A percentile compares a stretch with the other conserved stretches of the same genome.
Conservation (phyloP, 2,329 filamentous ascomycete species). For the Nigrospora osmanthi region DNA sequence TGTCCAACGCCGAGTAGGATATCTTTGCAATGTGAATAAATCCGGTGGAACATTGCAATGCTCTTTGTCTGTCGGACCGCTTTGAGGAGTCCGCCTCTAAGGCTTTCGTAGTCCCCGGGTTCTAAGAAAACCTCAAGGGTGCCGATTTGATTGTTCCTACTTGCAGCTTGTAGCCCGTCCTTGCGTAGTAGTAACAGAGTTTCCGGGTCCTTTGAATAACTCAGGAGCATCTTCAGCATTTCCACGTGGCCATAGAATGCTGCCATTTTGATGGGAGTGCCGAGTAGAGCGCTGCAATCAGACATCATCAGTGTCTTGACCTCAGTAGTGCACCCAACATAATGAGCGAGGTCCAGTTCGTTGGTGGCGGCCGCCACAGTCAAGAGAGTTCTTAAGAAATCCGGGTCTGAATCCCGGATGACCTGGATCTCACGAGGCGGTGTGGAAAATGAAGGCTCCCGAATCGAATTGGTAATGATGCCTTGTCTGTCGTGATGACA, state of each 20-base stretch:
- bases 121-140: no score
- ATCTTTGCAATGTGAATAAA: background rate
- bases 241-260: background rate
- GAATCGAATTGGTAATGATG: no score
- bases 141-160: no score
- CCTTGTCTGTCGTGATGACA: background rate
- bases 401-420: background rate
- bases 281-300: background rate
- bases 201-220: no score
- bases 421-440: background rate
- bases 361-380: background rate
- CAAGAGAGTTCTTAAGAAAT: background rate
- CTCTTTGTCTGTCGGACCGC: background rate
- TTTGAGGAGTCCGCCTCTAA: background rate
- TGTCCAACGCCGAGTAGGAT: no score
- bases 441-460: no score
- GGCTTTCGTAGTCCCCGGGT: no score
- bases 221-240: background rate
- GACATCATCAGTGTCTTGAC: no score
- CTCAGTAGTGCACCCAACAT: no score
- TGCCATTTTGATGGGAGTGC: background rate
- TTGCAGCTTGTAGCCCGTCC: no score
- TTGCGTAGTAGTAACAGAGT: no score
- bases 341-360: background rate
- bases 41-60: background rate